Conservation (phyloP, 2,329 filamentous ascomycete species). For the Teratosphaeriaceae sp. region DNA sequence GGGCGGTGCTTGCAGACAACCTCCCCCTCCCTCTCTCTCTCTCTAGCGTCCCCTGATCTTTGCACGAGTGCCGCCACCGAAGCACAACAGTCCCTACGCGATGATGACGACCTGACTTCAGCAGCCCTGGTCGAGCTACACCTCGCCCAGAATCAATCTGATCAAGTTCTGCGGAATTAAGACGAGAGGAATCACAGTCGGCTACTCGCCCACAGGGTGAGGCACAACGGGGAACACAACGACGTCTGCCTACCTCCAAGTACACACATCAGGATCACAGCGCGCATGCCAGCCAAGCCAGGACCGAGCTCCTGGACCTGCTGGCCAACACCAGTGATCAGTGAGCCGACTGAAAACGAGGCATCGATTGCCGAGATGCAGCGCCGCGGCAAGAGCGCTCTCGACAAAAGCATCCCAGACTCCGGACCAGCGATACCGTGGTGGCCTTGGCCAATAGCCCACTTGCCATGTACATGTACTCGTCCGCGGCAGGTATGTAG, state of each 20-base stretch:
- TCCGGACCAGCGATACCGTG: neutral
- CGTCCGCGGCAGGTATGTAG: conserved; percentile 3
- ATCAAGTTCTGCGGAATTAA: conserved; percentile 34
- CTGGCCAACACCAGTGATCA: neutral
- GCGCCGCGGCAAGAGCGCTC: neutral
- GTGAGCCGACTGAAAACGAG: neutral
- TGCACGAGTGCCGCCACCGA: conserved; percentile 7
- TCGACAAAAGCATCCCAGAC: neutral
- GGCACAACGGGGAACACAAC: conserved; percentile 31
- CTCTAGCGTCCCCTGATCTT: too few species aligned
- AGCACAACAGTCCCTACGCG: conserved; percentile 1
- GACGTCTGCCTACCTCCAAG: too few species aligned
- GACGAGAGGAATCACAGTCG: conserved; percentile 28
- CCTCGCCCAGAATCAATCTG: conserved; percentile 28
- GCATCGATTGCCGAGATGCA: neutral
- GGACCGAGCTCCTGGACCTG: too few species aligned
- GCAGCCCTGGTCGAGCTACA: conserved; percentile 6
- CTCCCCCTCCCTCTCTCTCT: too few species aligned
- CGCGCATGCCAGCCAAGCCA: too few species aligned
- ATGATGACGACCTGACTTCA: neutral
- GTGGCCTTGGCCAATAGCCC: conserved; percentile 1
- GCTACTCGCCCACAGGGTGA: conserved; percentile 36
- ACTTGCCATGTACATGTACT: conserved; percentile 1
- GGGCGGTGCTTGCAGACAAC: too few species aligned
- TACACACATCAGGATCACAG: too few species aligned